Evolutionary conservation across 192 early-diverging fungal species (phyloP).

Genomic region (Coemansia sp.): DNA sequence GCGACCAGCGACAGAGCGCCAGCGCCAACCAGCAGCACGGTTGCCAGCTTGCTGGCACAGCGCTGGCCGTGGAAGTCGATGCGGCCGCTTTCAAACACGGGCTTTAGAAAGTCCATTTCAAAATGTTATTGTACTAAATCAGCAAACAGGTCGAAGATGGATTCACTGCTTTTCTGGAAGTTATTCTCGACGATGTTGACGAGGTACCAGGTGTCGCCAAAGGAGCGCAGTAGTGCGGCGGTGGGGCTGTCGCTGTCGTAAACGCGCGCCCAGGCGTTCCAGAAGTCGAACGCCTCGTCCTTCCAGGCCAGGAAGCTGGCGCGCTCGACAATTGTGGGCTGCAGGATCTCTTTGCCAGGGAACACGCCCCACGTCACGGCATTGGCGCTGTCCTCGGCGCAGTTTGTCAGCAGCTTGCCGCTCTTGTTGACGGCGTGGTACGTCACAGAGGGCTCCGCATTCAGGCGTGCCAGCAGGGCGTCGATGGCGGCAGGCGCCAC

Average conservation of each 20-base stretch:
- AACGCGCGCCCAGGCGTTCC: conserved; percentile 81
- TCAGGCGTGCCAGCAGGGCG: conserved; percentile 59
- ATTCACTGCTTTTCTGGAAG: conserved; percentile 54
- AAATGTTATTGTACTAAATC: conserved; percentile 21
- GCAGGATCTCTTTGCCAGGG: conserved; percentile 93
- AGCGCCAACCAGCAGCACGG: conserved; percentile 18
- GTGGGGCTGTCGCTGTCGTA: conserved; percentile 62
- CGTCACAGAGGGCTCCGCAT: conserved; percentile 63
- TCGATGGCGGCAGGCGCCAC: conserved; percentile 69
- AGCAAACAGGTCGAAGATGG: conserved; percentile 46
- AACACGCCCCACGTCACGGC: conserved; percentile 99
- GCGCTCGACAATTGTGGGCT: conserved; percentile 92
- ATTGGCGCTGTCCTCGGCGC: conserved; percentile 79
- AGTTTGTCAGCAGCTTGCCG: conserved; percentile 91
- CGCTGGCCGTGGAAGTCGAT: conserved; percentile 51
- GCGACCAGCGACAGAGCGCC: conserved; percentile 18
- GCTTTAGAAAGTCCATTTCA: conserved; percentile 42
- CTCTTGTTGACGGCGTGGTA: conserved; percentile 88
- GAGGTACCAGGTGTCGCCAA: conserved; percentile 80
- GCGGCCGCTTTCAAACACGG: conserved; percentile 40
- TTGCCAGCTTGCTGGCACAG: conserved; percentile 32
- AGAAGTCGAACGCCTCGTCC: conserved; percentile 93
- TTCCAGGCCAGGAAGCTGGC: conserved; percentile 93
- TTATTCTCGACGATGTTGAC: conserved; percentile 96
- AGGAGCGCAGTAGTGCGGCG: conserved; percentile 58